phyloP scores from a whole-genome alignment of 1,139 yeast species.

The Blastobotrys aristatus region DNA sequence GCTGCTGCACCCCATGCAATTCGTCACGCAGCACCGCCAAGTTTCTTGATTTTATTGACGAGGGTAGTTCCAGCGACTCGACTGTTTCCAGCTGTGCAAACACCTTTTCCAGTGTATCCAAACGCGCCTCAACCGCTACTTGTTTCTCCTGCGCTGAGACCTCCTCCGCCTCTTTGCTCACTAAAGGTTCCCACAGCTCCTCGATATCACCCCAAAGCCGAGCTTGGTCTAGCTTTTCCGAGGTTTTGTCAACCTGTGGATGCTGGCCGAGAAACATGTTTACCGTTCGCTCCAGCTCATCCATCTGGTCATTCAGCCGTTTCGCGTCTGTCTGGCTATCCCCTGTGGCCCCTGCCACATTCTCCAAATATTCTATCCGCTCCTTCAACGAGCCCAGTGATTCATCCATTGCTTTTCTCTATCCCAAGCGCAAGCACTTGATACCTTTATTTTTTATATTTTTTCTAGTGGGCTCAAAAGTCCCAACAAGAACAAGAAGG shows the following conservation, averaged over 20 bases:
- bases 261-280: slow-evolving; percentile 15
- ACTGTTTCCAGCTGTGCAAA: slow-evolving; percentile 9
- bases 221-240: slow-evolving; percentile 9
- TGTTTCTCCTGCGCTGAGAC: slow-evolving; percentile 8
- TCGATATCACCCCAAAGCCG: slow-evolving; percentile 16
- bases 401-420: slow-evolving; percentile 1
- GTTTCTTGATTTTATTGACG: slow-evolving; percentile 9
- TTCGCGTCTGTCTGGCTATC: not conserved
- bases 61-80: slow-evolving; percentile 11
- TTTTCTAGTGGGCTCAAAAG: not conserved
- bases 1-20: slow-evolving; percentile 10
- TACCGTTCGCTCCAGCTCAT: slow-evolving; percentile 16
- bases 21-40: slow-evolving; percentile 13
- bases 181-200: slow-evolving; percentile 9
- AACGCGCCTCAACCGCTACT: slow-evolving; percentile 7
- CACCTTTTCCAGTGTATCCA: slow-evolving; percentile 8
- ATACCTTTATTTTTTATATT: not conserved
- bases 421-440: not conserved
- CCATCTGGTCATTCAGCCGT: slow-evolving; percentile 15
- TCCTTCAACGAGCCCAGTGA: slow-evolving; percentile 14
- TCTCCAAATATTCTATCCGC: slow-evolving; percentile 18
- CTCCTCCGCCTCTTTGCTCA: slow-evolving; percentile 5
- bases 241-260: slow-evolving; percentile 8
- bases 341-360: slow-evolving; percentile 10
- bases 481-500: not conserved